A percentile compares a stretch with the other conserved stretches of the same genome.
phyloP scores from a whole-genome alignment of 2,329 filamentous ascomycete genomes.

The Fusarium proliferatum region DNA sequence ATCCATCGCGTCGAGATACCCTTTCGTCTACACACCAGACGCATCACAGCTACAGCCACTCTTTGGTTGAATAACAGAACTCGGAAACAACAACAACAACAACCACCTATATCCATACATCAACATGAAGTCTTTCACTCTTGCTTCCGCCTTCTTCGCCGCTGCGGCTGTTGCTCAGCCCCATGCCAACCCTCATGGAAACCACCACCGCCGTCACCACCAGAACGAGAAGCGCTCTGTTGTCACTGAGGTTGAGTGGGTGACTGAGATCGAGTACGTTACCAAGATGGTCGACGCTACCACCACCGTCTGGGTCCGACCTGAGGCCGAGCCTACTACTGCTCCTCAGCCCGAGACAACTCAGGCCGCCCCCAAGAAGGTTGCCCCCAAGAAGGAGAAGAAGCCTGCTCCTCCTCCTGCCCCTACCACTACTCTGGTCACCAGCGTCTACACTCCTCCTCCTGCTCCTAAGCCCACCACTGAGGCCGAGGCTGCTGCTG shows the following conservation, averaged over 20 bases:
- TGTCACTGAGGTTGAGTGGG: slow-evolving; percentile 62
- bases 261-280: slow-evolving; percentile 60
- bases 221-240: slow-evolving; percentile 54
- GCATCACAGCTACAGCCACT: slow-evolving; percentile 37
- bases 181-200: slow-evolving; percentile 47
- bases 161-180: slow-evolving; percentile 64
- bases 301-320: slow-evolving; percentile 59
- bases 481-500: slow-evolving; percentile 5
- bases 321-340: slow-evolving; percentile 45
- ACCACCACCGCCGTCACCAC: slow-evolving; percentile 53
- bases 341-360: slow-evolving; percentile 32
- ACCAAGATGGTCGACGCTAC: slow-evolving; percentile 61
- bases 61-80: slow-evolving; percentile 35
- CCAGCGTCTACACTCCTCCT: slow-evolving; percentile 37
- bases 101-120: slow-evolving; percentile 5
- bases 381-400: slow-evolving; percentile 33
- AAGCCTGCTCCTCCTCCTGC: slow-evolving; percentile 35
- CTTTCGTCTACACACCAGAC: slow-evolving; percentile 31
- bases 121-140: slow-evolving; percentile 56
- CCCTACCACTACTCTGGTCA: slow-evolving; percentile 36
- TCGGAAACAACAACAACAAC: slow-evolving; percentile 31
- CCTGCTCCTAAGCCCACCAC: slow-evolving; percentile 32
- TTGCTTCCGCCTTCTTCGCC: slow-evolving; percentile 50
- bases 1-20: slow-evolving; percentile 41
- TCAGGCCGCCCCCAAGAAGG: slow-evolving; percentile 20